Conservation (phyloP, 169 alveolate genomes). For the Ichthyophthirius multifiliis region DNA sequence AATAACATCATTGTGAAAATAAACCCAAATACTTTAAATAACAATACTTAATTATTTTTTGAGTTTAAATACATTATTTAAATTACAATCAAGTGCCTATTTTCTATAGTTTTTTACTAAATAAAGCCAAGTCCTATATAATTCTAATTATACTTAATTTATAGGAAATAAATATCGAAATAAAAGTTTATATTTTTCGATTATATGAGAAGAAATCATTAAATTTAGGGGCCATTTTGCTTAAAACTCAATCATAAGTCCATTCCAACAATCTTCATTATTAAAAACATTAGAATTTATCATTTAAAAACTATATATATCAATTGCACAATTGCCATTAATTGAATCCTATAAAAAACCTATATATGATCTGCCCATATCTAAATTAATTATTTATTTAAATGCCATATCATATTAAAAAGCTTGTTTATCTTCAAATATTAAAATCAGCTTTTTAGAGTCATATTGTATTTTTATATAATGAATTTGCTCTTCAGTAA, state of each 20-base stretch:
- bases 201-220: slow-evolving; percentile 5
- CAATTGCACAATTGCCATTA: slow-evolving; percentile 18
- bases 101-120: neutral
- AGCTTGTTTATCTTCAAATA: too few relatives aligned
- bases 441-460: too few relatives aligned
- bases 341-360: slow-evolving; percentile 9
- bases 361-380: slow-evolving; percentile 1
- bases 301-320: slow-evolving; percentile 1
- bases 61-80: neutral
- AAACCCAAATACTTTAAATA: slow-evolving; percentile 5
- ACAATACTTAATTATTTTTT: neutral
- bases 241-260: neutral
- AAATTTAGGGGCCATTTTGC: slow-evolving; percentile 15
- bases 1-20: neutral
- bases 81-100: neutral
- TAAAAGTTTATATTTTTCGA: neutral
- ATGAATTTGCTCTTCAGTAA: too few relatives aligned
- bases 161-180: slow-evolving; percentile 11
- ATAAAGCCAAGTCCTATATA: neutral
- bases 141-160: neutral
- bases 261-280: slow-evolving; percentile 16
- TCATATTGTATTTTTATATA: too few relatives aligned
- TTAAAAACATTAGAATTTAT: neutral
- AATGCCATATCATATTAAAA: too few relatives aligned
- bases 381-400: neutral